A percentile compares a stretch with the other conserved stretches of the same genome.
phyloP scores from a whole-genome alignment of 164 flowering plant genomes.

The Brasenia schreberi region DNA sequence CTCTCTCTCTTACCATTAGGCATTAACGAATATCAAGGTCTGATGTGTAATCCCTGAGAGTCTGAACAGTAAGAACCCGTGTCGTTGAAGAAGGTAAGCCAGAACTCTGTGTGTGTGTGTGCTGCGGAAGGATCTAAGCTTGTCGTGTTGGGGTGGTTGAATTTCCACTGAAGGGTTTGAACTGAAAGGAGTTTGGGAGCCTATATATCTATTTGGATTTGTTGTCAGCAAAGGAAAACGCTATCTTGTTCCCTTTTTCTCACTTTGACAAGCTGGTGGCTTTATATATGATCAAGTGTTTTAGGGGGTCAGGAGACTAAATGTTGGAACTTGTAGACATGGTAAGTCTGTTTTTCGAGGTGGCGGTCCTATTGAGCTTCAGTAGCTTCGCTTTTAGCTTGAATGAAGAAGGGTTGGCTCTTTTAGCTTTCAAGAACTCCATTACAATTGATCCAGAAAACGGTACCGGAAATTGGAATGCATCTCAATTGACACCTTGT shows the following conservation, averaged over 20 bases:
- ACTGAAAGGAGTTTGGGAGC: background rate
- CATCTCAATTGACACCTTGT: conserved; percentile 69
- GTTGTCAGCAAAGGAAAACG: background rate
- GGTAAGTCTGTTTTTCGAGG: background rate
- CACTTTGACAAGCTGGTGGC: background rate
- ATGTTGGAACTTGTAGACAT: background rate
- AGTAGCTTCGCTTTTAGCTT: conserved; percentile 6
- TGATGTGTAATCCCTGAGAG: background rate
- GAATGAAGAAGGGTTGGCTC: conserved; percentile 65
- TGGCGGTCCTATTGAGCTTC: background rate
- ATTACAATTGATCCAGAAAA: conserved; percentile 45
- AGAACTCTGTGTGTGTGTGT: background rate
- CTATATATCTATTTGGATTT: background rate
- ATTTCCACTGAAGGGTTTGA: background rate
- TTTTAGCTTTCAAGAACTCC: conserved; percentile 44
- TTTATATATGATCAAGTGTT: background rate
- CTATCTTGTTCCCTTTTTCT: background rate
- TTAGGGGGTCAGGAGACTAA: background rate
- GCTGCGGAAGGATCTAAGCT: background rate
- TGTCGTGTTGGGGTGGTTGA: background rate
- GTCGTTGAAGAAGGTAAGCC: background rate
- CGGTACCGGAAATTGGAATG: conserved; percentile 65
- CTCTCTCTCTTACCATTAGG: background rate
- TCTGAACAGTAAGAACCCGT: background rate
- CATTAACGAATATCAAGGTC: background rate